phyloP scores from a whole-genome alignment of 352 stramenopile species.

The Globisporangium cederbergense region DNA sequence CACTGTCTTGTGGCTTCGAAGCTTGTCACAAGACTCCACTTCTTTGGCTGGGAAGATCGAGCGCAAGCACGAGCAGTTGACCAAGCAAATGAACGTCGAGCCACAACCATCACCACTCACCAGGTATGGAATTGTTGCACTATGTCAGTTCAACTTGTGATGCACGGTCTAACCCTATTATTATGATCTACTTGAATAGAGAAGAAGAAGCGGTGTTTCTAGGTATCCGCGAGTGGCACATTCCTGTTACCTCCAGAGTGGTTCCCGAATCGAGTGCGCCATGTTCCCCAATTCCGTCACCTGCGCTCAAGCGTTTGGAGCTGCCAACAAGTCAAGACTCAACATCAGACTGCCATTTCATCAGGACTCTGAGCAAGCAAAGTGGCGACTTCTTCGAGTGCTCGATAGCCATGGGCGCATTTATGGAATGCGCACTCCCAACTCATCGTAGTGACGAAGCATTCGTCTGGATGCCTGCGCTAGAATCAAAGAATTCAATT shows the following conservation, averaged over 20 bases:
- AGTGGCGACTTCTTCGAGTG: background rate
- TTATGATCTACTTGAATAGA: background rate
- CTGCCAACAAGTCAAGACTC: background rate
- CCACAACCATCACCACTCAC: background rate
- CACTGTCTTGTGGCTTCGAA: background rate
- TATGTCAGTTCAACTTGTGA: background rate
- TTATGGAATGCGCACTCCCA: background rate
- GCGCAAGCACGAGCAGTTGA: background rate
- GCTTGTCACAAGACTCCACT: background rate
- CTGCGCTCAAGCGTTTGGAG: background rate
- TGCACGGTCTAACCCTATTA: background rate
- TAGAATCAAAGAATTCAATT: background rate
- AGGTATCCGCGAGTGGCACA: background rate
- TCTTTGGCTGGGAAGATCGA: background rate
- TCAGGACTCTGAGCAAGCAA: background rate
- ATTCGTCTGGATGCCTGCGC: background rate
- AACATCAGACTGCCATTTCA: background rate
- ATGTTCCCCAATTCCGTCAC: background rate
- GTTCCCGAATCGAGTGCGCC: background rate
- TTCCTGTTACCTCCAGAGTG: background rate
- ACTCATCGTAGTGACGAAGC: background rate
- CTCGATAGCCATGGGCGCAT: background rate
- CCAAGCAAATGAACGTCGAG: background rate
- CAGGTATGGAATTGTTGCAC: background rate
- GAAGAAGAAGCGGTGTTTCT: slow-evolving; percentile 1